A percentile compares a stretch with the other conserved stretches of the same genome.
Evolutionary conservation across 1,284 basidiomycete species (phyloP).

Genomic region (Thecaphora thlaspeos): DNA sequence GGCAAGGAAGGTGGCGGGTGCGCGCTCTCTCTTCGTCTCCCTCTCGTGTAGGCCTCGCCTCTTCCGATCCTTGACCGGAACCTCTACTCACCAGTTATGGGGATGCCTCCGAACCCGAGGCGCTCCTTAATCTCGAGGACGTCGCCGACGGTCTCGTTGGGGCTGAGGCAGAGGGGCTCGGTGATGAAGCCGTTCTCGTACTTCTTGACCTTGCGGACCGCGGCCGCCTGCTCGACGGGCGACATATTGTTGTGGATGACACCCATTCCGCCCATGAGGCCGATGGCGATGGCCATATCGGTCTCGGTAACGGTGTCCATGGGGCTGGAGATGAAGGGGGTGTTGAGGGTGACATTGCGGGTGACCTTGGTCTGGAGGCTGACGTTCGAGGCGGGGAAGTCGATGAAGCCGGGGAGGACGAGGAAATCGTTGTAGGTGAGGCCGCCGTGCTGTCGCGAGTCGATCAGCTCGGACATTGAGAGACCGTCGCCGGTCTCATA

Average conservation of each 20-base stretch:
- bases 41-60: too few relatives aligned
- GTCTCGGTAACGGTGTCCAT: constrained; percentile 99
- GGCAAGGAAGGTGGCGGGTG: not conserved
- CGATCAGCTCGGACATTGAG: constrained; percentile 81
- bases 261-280: constrained; percentile 81
- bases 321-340: constrained; percentile 94
- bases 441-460: constrained; percentile 82
- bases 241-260: constrained; percentile 98
- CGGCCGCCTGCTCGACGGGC: constrained; percentile 82
- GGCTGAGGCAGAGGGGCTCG: constrained; percentile 77
- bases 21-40: too few relatives aligned
- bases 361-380: constrained; percentile 83
- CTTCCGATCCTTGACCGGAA: too few relatives aligned
- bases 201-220: constrained; percentile 96
- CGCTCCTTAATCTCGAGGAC: constrained; percentile 89
- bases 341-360: constrained; percentile 87
- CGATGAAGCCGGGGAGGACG: constrained; percentile 82
- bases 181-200: constrained; percentile 96
- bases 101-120: constrained; percentile 94
- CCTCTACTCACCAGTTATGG: constrained; percentile 79
- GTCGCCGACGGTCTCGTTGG: constrained; percentile 77
- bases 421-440: constrained; percentile 77
- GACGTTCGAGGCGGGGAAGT: constrained; percentile 82
- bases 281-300: constrained; percentile 80
- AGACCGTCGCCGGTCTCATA: constrained; percentile 84